A percentile compares a stretch with the other conserved stretches of the same genome.
phyloP scores from a whole-genome alignment of 495 filamentous ascomycete genomes.

The Ramalina intermedia region DNA sequence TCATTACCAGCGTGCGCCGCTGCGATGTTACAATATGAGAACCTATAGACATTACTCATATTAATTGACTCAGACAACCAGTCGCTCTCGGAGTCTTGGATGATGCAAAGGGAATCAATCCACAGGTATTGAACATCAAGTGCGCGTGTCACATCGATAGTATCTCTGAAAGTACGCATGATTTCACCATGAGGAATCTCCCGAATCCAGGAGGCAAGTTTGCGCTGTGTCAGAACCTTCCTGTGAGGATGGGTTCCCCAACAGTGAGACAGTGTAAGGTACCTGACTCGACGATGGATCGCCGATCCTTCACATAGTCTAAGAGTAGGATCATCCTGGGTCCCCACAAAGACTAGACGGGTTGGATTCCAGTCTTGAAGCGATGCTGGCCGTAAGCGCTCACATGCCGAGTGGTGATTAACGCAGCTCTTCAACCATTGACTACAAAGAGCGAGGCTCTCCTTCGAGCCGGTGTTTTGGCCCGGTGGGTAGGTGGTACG shows the following conservation, averaged over 20 bases:
- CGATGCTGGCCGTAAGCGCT: too few species aligned
- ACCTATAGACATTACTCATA: background rate
- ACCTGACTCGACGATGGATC: background rate
- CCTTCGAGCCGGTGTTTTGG: too few species aligned
- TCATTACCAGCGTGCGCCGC: background rate
- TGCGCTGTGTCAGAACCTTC: background rate
- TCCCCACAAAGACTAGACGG: too few species aligned
- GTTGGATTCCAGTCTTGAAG: too few species aligned
- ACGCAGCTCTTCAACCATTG: too few species aligned
- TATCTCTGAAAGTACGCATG: constrained; percentile 8
- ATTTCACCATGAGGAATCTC: background rate
- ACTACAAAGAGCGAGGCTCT: too few species aligned
- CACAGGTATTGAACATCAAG: constrained; percentile 8
- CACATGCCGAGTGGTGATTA: too few species aligned
- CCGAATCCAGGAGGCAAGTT: background rate
- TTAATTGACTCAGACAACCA: constrained; percentile 1
- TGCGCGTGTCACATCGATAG: constrained; percentile 1
- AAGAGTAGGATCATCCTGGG: too few species aligned
- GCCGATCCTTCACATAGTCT: too few species aligned
- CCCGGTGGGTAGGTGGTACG: too few species aligned
- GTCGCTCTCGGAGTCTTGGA: background rate
- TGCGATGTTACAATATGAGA: constrained; percentile 2
- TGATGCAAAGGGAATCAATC: constrained; percentile 7
- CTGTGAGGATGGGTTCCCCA: constrained; percentile 7
- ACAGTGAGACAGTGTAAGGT: constrained; percentile 8